Conservation (phyloP, 1,284 basidiomycete species). For the Inonotus hispidus region DNA sequence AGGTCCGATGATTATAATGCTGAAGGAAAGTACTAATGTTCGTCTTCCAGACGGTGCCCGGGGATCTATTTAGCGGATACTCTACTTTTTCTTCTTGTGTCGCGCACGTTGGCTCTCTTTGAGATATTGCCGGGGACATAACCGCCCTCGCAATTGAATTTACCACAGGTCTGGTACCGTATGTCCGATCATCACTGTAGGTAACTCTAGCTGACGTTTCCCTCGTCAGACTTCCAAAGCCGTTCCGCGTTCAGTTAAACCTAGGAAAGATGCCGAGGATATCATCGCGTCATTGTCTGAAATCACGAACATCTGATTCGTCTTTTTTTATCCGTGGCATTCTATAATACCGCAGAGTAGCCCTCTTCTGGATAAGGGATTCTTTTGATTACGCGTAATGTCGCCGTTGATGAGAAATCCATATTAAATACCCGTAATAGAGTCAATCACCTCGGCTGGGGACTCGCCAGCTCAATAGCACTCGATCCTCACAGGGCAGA, state of each 20-base stretch:
- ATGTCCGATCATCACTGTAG: not conserved
- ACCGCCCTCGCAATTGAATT: not conserved
- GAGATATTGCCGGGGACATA: not conserved
- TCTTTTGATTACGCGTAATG: no score
- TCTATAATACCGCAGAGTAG: no score
- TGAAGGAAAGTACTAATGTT: not conserved
- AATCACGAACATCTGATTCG: not conserved
- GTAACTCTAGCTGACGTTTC: not conserved
- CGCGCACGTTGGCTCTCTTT: not conserved
- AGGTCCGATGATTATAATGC: conserved; percentile 16
- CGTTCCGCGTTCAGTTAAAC: not conserved
- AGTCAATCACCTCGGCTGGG: no score
- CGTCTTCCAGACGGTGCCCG: not conserved
- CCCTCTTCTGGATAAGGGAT: no score
- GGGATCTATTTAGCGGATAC: not conserved
- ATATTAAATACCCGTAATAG: no score
- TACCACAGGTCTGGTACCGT: not conserved
- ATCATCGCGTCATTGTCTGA: not conserved
- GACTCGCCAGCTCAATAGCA: no score
- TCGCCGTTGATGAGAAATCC: no score
- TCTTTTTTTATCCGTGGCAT: no score
- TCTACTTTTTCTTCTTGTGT: not conserved
- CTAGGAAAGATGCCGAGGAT: not conserved
- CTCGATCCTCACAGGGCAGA: no score
- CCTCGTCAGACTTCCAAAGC: not conserved